phyloP scores from a whole-genome alignment of 768 basidiomycete species.

The Pleurotus sapidus region DNA sequence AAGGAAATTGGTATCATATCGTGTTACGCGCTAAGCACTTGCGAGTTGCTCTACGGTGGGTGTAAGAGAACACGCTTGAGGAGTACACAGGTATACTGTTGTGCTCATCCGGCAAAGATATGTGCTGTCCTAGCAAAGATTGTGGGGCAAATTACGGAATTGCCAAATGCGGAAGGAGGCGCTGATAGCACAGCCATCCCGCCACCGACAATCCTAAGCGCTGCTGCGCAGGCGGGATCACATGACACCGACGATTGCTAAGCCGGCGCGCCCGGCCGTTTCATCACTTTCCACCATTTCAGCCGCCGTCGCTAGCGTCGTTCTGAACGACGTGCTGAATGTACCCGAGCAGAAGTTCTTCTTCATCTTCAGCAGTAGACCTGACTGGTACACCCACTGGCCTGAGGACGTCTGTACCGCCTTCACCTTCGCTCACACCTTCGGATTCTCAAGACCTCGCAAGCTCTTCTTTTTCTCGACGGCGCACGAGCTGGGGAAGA shows the following conservation, averaged over 20 bases:
- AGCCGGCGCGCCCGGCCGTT: neutral
- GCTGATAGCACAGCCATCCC: no score
- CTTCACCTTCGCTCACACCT: constrained; percentile 57
- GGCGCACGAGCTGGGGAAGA: constrained; percentile 59
- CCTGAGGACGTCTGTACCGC: constrained; percentile 39
- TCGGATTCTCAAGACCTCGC: constrained; percentile 31
- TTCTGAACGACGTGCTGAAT: constrained; percentile 2
- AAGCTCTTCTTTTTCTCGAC: constrained; percentile 37
- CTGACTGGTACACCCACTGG: constrained; percentile 44
- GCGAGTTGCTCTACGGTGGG: no score
- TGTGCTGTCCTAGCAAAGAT: no score
- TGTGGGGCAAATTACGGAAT: no score
- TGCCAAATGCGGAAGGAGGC: no score
- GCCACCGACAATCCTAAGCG: no score
- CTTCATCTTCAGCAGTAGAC: constrained; percentile 52
- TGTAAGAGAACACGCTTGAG: no score
- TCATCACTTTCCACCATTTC: neutral
- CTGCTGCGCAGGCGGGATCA: no score
- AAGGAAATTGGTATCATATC: no score
- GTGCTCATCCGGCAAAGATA: no score
- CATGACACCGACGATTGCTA: neutral
- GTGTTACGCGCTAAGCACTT: no score
- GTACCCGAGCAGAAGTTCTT: constrained; percentile 32
- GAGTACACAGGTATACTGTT: no score
- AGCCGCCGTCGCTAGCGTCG: neutral